Percentiles rank a stretch among this genome's conserved stretches.
phyloP scores from a whole-genome alignment of 768 basidiomycete genomes.

The Austroboletus eburneus region DNA sequence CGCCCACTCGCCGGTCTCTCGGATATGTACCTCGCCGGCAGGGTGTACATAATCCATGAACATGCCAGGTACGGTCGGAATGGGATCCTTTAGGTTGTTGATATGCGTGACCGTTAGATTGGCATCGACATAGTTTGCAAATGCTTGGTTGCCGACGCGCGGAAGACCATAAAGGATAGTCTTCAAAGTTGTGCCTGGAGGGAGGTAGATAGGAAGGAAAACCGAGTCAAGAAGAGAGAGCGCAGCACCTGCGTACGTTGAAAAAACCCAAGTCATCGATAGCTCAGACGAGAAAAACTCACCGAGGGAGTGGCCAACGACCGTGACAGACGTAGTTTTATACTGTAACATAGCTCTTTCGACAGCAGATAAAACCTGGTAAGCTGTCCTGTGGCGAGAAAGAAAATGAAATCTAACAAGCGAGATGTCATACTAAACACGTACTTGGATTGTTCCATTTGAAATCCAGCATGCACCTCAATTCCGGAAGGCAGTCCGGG shows the following conservation, averaged over 20 bases:
- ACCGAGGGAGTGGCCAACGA: constrained; percentile 44
- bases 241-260: constrained; percentile 27
- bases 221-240: constrained; percentile 35
- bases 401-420: constrained; percentile 9
- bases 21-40: constrained; percentile 40
- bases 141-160: constrained; percentile 51
- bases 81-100: constrained; percentile 43
- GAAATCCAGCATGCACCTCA: constrained; percentile 45
- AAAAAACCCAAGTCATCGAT: not conserved
- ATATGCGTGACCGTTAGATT: constrained; percentile 44
- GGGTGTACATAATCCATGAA: constrained; percentile 39
- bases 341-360: constrained; percentile 34
- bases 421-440: constrained; percentile 2
- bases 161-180: constrained; percentile 34
- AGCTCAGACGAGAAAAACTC: constrained; percentile 5
- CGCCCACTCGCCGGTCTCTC: constrained; percentile 44
- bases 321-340: constrained; percentile 34
- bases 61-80: constrained; percentile 33
- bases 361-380: constrained; percentile 38
- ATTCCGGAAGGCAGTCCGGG: constrained; percentile 40
- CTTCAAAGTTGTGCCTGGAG: constrained; percentile 24
- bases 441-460: constrained; percentile 39
- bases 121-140: constrained; percentile 52
- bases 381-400: constrained; percentile 39
- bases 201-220: constrained; percentile 33